Conservation (phyloP, 2,329 filamentous ascomycete species). For the Lomentospora prolificans region DNA sequence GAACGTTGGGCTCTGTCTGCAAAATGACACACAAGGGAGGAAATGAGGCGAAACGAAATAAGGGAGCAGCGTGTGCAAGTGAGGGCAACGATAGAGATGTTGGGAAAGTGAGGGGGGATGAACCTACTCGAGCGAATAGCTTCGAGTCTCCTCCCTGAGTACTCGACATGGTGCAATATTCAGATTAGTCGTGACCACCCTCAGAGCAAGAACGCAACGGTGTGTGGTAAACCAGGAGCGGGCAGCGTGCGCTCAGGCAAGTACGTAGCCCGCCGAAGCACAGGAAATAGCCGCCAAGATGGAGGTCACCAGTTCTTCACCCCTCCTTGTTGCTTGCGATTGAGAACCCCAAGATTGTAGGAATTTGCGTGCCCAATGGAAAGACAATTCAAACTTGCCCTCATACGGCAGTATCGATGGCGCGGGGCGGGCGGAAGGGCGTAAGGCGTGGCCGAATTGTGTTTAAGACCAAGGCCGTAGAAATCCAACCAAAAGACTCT, state of each 20-base stretch:
- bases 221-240: background rate
- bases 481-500: too few relatives aligned
- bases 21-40: background rate
- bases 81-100: too few relatives aligned
- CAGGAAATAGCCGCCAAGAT: background rate
- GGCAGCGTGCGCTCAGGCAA: background rate
- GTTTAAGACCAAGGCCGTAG: too few relatives aligned
- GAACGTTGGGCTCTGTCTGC: background rate
- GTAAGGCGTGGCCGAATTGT: too few relatives aligned
- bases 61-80: too few relatives aligned
- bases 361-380: background rate
- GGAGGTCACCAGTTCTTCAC: background rate
- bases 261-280: background rate
- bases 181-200: too few relatives aligned
- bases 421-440: too few relatives aligned
- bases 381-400: background rate
- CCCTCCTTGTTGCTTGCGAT: background rate
- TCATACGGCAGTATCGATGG: background rate
- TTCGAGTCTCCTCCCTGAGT: slow-evolving; percentile 84
- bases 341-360: background rate
- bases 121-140: slow-evolving; percentile 89
- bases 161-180: slow-evolving; percentile 42
- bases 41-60: background rate
- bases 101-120: slow-evolving; percentile 9
- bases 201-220: too few relatives aligned